These are phyloP conservation scores for Fusarium floridanum DNA, from an alignment of 2,329 filamentous ascomycete genomes.

Conservation along the genomic window DNA sequence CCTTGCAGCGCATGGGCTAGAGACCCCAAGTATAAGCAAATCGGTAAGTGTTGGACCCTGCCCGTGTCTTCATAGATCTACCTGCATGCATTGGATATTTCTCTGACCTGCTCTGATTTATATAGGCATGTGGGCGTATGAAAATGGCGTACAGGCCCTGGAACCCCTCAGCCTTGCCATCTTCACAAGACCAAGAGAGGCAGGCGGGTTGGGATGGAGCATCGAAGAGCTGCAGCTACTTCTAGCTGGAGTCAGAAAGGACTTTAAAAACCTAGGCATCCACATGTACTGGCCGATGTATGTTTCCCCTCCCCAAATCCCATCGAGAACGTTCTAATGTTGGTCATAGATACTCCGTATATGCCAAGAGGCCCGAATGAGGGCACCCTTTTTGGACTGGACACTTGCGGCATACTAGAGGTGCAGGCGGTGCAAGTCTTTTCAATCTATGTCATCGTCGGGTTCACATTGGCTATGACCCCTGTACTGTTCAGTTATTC, in stretches of 20 bases:
- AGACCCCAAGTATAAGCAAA: background rate
- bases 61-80: too few species aligned
- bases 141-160: background rate
- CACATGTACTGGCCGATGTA: background rate
- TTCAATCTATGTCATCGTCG: background rate
- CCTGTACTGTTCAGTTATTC: too few species aligned
- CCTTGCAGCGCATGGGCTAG: background rate
- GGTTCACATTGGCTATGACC: too few species aligned
- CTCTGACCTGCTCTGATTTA: too few species aligned
- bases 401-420: too few species aligned
- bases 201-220: background rate
- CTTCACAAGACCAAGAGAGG: background rate
- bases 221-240: background rate
- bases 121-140: background rate
- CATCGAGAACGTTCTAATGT: background rate
- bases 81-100: background rate
- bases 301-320: too few species aligned
- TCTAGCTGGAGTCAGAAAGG: slow-evolving; percentile 1
- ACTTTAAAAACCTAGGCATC: background rate
- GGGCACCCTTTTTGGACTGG: too few species aligned
- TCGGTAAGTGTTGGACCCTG: background rate
- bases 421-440: background rate
- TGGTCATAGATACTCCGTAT: background rate
- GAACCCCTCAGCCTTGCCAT: background rate
- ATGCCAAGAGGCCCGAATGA: background rate